These are phyloP conservation scores for Blastomyces silverae DNA, from an alignment of 2,329 filamentous ascomycete species.

Conservation along the genomic window DNA sequence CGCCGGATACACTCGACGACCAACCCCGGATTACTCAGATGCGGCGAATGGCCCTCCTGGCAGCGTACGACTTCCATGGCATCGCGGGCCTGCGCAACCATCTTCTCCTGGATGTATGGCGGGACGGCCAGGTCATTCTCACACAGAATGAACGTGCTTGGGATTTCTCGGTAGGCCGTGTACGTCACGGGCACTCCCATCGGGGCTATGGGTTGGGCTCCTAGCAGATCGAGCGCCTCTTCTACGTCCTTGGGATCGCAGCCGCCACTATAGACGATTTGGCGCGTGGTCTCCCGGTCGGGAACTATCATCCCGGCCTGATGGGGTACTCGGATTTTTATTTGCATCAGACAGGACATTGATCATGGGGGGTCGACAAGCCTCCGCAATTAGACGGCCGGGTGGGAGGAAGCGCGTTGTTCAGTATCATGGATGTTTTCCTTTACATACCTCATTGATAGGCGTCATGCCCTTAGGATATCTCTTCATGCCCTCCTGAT, in stretches of 20 bases:
- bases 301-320: constrained; percentile 1
- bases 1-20: constrained; percentile 25
- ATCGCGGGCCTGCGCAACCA: constrained; percentile 27
- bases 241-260: constrained; percentile 26
- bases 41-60: constrained; percentile 29
- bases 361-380: neutral
- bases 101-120: constrained; percentile 24
- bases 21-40: constrained; percentile 27
- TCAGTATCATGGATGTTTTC: constrained; percentile 16
- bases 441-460: constrained; percentile 20
- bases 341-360: neutral
- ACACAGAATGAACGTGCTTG: constrained; percentile 29
- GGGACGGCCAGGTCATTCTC: constrained; percentile 27
- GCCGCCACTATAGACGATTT: constrained; percentile 23
- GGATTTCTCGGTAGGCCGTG: constrained; percentile 27
- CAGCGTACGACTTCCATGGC: constrained; percentile 27
- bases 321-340: neutral
- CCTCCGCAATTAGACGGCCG: neutral
- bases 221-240: constrained; percentile 24
- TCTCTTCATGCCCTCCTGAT: constrained; percentile 20
- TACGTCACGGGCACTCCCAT: constrained; percentile 27
- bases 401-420: neutral
- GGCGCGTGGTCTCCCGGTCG: neutral
- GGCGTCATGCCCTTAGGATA: constrained; percentile 19
- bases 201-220: constrained; percentile 25